Percentiles rank a stretch among this genome's conserved stretches.
These are phyloP conservation scores for Aspergillus wentii DNA, from an alignment of 495 filamentous ascomycete species.

Conservation along the genomic window DNA sequence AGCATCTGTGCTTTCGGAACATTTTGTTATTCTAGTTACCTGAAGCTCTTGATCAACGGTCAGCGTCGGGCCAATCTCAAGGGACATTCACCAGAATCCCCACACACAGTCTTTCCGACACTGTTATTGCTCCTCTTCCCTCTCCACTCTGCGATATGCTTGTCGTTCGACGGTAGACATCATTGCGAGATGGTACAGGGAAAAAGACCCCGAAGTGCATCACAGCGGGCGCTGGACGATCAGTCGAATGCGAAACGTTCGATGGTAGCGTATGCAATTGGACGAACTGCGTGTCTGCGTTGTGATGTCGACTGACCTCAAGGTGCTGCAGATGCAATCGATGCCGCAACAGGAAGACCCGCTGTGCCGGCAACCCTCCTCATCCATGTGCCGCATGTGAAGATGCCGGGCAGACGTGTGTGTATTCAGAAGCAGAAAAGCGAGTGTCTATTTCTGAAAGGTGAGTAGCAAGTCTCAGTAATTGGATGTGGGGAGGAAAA, in stretches of 20 bases:
- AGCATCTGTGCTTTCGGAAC: no score
- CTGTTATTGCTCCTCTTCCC: no score
- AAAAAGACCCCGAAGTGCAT: slow-evolving; percentile 9
- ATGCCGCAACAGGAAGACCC: slow-evolving; percentile 30
- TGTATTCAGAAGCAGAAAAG: slow-evolving; percentile 36
- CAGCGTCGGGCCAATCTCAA: no score
- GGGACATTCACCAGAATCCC: no score
- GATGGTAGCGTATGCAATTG: slow-evolving; percentile 26
- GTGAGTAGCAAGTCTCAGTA: slow-evolving; percentile 5
- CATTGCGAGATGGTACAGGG: slow-evolving; percentile 19
- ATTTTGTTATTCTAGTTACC: no score
- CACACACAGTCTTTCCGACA: no score
- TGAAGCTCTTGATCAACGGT: no score
- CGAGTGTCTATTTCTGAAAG: slow-evolving; percentile 31
- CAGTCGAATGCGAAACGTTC: slow-evolving; percentile 18
- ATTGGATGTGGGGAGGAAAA: background rate
- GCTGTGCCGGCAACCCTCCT: slow-evolving; percentile 32
- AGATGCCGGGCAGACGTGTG: slow-evolving; percentile 23
- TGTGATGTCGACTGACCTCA: background rate
- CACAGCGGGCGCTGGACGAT: slow-evolving; percentile 16
- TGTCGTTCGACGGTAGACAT: slow-evolving; percentile 1
- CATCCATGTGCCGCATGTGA: slow-evolving; percentile 30
- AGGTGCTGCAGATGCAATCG: slow-evolving; percentile 29
- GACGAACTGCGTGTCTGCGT: background rate
- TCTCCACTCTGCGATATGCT: slow-evolving; percentile 8